Conservation (phyloP, 2,329 filamentous ascomycete species). For the Massarina eburnea region DNA sequence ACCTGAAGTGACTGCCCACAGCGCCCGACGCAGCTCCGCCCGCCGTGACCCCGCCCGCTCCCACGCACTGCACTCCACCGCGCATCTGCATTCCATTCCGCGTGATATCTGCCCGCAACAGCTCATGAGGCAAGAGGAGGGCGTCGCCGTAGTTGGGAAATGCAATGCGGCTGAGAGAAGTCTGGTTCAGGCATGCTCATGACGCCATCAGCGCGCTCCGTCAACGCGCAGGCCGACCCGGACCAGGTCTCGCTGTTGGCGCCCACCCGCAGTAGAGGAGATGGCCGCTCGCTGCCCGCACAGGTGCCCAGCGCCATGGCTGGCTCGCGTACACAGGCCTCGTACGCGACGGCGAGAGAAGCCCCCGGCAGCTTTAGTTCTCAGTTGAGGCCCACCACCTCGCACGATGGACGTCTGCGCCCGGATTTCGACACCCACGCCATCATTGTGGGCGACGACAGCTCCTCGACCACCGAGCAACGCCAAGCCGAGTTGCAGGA, state of each 20-base stretch:
- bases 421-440: slow-evolving; percentile 59
- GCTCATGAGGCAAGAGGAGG: slow-evolving; percentile 40
- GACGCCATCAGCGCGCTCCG: slow-evolving; percentile 45
- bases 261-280: slow-evolving; percentile 51
- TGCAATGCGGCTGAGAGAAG: slow-evolving; percentile 41
- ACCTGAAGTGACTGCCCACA: slow-evolving; percentile 1
- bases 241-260: slow-evolving; percentile 46
- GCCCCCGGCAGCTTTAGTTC: slow-evolving; percentile 82
- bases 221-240: slow-evolving; percentile 42
- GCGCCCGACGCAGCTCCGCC: slow-evolving; percentile 3
- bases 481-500: slow-evolving; percentile 76
- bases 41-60: slow-evolving; percentile 15
- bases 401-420: slow-evolving; percentile 62
- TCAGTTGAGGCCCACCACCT: slow-evolving; percentile 73
- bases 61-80: neutral
- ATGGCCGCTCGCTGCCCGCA: slow-evolving; percentile 59
- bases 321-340: slow-evolving; percentile 63
- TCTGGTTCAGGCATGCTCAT: slow-evolving; percentile 46
- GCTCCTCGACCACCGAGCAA: slow-evolving; percentile 65
- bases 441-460: slow-evolving; percentile 62
- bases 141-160: slow-evolving; percentile 30
- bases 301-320: slow-evolving; percentile 56
- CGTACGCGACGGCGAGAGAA: slow-evolving; percentile 67
- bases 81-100: slow-evolving; percentile 15
- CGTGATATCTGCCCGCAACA: slow-evolving; percentile 19